phyloP scores from a whole-genome alignment of 441 rosid genomes.

The Geranium incanum region DNA sequence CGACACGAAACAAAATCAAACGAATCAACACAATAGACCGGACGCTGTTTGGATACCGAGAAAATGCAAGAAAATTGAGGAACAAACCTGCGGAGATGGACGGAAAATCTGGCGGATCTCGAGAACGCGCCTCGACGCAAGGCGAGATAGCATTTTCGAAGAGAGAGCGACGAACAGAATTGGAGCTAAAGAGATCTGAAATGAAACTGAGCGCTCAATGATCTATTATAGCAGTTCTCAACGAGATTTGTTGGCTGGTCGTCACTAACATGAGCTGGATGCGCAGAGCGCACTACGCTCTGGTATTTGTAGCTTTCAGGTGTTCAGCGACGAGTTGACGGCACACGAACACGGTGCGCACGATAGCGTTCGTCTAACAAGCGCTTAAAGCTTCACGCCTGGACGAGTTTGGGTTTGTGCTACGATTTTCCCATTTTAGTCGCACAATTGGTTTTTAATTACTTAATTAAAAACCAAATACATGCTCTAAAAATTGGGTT shows the following conservation, averaged over 20 bases:
- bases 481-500: too few species aligned
- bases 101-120: constrained; percentile 78
- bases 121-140: constrained; percentile 57
- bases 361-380: neutral
- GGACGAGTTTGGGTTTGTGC: neutral
- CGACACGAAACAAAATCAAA: constrained; percentile 3
- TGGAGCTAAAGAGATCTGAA: constrained; percentile 14
- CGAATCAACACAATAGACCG: constrained; percentile 19
- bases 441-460: neutral
- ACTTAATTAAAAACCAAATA: neutral
- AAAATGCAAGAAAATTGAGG: constrained; percentile 14
- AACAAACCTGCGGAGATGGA: constrained; percentile 47
- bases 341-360: constrained; percentile 6
- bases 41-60: constrained; percentile 14
- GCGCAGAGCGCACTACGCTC: constrained; percentile 23
- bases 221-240: neutral
- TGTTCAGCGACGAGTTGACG: neutral
- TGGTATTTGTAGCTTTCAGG: constrained; percentile 6
- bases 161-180: constrained; percentile 12
- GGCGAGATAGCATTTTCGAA: constrained; percentile 68
- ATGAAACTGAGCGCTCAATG: neutral
- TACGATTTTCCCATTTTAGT: neutral
- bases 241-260: neutral
- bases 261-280: neutral
- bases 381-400: neutral